Percentiles rank a stretch among this genome's conserved stretches.
These are phyloP conservation scores for Fraxinus dipetala DNA, from an alignment of 305 asterid species.

Conservation along the genomic window DNA sequence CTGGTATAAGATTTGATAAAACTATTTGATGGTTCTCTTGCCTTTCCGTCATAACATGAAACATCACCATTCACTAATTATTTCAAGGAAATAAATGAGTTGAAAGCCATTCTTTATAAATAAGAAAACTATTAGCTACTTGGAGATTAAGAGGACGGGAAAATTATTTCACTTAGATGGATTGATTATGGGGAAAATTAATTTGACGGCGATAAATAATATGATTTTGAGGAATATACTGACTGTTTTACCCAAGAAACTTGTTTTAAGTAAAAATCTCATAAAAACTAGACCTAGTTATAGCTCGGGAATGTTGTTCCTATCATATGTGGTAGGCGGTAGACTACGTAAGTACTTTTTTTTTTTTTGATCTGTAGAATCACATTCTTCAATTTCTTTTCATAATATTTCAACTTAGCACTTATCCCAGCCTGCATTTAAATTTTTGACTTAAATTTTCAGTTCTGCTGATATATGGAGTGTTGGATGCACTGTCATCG, in stretches of 20 bases:
- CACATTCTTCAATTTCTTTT: background rate
- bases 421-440: background rate
- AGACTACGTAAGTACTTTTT: background rate
- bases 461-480: constrained; percentile 98
- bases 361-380: background rate
- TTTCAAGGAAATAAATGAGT: background rate
- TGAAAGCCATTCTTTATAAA: background rate
- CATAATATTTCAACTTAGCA: background rate
- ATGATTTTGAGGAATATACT: background rate
- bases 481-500: constrained; percentile 96
- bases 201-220: background rate
- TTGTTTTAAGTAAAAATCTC: background rate
- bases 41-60: background rate
- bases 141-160: background rate
- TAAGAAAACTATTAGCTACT: background rate
- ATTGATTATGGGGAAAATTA: background rate
- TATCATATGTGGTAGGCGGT: background rate
- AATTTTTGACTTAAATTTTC: background rate
- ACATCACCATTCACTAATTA: background rate
- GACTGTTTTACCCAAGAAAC: background rate
- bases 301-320: background rate
- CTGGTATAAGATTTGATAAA: background rate
- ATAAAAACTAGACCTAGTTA: background rate
- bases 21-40: background rate
- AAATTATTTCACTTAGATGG: background rate